Evolutionary conservation across 805 yeast species (phyloP).

Genomic region (Candida taoyuanica): DNA sequence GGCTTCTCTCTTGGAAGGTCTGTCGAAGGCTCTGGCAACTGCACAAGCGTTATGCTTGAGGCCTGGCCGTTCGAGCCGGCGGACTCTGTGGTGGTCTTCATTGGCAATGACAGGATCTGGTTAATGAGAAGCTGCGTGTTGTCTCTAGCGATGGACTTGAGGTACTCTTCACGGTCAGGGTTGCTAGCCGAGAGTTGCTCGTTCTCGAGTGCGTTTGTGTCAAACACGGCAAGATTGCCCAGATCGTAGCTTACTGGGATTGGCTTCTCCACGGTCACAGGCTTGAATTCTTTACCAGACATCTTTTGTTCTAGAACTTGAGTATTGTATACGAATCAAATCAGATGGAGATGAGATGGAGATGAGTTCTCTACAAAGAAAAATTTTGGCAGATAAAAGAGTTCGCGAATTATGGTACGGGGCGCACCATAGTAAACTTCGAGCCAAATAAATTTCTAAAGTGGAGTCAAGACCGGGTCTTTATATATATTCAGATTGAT

Average conservation of each 20-base stretch:
- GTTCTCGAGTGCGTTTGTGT: conserved; percentile 77
- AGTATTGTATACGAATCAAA: too few relatives aligned
- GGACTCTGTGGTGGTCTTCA: conserved; percentile 79
- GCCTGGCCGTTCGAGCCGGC: conserved; percentile 52
- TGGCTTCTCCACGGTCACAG: conserved; percentile 85
- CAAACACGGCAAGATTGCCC: conserved; percentile 88
- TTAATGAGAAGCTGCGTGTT: conserved; percentile 88
- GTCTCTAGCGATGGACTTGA: conserved; percentile 73
- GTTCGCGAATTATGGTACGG: conserved; percentile 1
- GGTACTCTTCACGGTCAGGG: conserved; percentile 56
- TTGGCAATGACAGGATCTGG: conserved; percentile 86
- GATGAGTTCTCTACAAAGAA: not conserved
- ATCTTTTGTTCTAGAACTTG: not conserved
- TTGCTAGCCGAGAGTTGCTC: conserved; percentile 47
- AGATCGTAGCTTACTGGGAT: conserved; percentile 87
- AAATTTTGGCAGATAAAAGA: not conserved
- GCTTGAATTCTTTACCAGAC: conserved; percentile 35
- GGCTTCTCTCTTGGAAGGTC: conserved; percentile 91
- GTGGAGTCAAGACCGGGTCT: too few relatives aligned
- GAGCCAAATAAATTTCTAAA: not conserved
- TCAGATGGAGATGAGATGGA: not conserved
- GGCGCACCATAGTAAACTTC: not conserved
- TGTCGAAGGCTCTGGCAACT: conserved; percentile 79
- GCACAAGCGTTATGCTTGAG: conserved; percentile 76
- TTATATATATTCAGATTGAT: too few relatives aligned